Evolutionary conservation across 345 rosid genomes (phyloP), one percentile per base, ranked within the genome.

Genomic region (Corchorus olitorius): DNA sequence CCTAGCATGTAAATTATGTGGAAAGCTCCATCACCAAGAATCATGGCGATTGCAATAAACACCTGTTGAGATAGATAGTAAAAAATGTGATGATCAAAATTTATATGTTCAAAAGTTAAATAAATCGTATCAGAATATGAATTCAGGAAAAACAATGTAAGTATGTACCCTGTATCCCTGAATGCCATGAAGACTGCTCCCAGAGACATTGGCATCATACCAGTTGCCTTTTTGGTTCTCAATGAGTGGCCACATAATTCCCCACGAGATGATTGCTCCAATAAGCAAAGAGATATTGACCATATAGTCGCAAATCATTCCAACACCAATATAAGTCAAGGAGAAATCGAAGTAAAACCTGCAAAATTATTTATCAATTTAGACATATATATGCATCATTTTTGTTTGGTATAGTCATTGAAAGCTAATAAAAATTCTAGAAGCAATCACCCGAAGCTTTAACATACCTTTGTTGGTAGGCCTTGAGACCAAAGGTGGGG

Each of bases 301-400:
- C 81, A 94, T 88, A 79, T 91, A 87, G 22, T 97, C 94, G 75
- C 97, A 94, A 13, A 94, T 91, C 97, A 94, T 90, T 19, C 98
- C 98, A 52, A 91, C 97, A 14, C 98, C 97, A 22, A 94, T 89
- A 65, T 94, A 94, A 20, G 97, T 94, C 17, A 93, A 76, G 53
- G 97, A 94, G 79, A 94, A 92, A 81, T 94, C 98, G 74, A 94
- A 94, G 88, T 85, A 91, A 79, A 94, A 94, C 89, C 97, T 94
- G 85, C 6, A 19, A 39, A 15, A 49, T 52, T n/a, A 41, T 16
- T 7, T 17, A 17, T 27, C 27, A 27, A 27, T 27, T 27, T 27
- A 27, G 27, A 27, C 27, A 27, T 27, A 27, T 27, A 27, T 27
- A 27, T 27, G 27, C 27, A 27, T 27, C 27, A 27, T 27, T 27